Evolutionary conservation across 2,329 filamentous ascomycete genomes (phyloP).

Genomic region (Hymenoscyphus albidus): DNA sequence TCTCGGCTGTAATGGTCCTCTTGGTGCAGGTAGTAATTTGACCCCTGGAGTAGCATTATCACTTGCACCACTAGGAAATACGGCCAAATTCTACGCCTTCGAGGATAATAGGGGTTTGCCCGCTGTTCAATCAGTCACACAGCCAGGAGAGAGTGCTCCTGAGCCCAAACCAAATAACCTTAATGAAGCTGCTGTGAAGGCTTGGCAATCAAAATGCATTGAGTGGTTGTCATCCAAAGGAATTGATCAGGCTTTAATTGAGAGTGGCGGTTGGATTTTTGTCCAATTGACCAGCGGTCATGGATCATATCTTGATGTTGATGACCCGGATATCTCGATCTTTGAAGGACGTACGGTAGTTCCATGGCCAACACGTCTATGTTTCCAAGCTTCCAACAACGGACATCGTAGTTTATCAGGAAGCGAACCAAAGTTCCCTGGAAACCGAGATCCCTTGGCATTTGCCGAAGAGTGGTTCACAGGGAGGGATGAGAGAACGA

Average conservation of each 20-base stretch:
- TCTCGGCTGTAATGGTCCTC: conserved; percentile 14
- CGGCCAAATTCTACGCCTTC: conserved; percentile 30
- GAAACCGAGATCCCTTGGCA: conserved; percentile 34
- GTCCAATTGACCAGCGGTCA: conserved; percentile 30
- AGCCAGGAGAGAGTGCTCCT: conserved; percentile 13
- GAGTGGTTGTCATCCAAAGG: conserved; percentile 34
- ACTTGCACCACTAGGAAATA: conserved; percentile 34
- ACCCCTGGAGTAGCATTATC: conserved; percentile 28
- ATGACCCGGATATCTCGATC: conserved; percentile 24
- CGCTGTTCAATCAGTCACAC: conserved; percentile 8
- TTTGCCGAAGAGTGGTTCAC: conserved; percentile 38
- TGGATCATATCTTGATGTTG: conserved; percentile 24
- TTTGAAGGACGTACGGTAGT: conserved; percentile 30
- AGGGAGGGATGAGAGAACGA: conserved; percentile 39
- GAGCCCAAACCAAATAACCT: conserved; percentile 19
- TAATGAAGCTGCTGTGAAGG: conserved; percentile 26
- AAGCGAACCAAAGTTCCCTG: conserved; percentile 2
- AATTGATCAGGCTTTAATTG: conserved; percentile 26
- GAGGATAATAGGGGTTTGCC: conserved; percentile 25
- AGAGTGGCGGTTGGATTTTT: conserved; percentile 34
- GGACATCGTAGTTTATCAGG: conserved; percentile 14
- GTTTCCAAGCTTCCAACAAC: conserved; percentile 29
- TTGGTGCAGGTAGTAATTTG: conserved; percentile 12
- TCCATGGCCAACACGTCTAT: conserved; percentile 35
- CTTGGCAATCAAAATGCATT: conserved; percentile 33